Base-by-base conservation (phyloP, 1,284 basidiomycete genomes). In the Rhodotorula sp. region DNA sequence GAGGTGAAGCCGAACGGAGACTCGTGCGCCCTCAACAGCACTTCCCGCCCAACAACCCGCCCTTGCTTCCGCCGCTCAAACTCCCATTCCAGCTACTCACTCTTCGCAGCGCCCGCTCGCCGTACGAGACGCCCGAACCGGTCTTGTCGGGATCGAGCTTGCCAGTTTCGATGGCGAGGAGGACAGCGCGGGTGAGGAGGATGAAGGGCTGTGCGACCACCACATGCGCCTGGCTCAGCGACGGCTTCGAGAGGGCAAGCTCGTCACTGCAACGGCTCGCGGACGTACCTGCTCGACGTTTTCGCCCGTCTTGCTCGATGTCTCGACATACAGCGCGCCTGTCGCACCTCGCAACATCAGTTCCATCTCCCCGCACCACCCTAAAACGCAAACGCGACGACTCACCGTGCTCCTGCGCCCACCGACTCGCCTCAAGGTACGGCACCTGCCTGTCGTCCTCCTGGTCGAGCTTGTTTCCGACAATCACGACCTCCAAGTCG, bases 401-500 rank as follows among this genome's bases (percentile, higher is more conserved):
- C 81, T 69, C 58, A 92, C 92, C 90, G 79, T 98, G 92, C 80
- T 94, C 91, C 64, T 92, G 89, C 32, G 95, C 95, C 92, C 93
- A 99, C 78, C 86, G 85, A 78, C 90, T 92, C 13, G 92, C 95
- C 81, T 99, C 95, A 27, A 89, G 85, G 86, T 91, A 95, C 76
- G 94, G 91, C 30, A 99, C 94, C 80, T 98, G 90, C 62, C 95
- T 84, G 44, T 97, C 92, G 64, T 96, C 94, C 75, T 96, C 94
- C 72, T 88, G 85, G 79, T 99, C 95, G 20, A 90, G 87, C 83
- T 99, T 98, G 82, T 95, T 98, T 44, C 95, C 95, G 10, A 98
- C 94, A 6, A 99, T 82, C 6, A 97, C 92, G 0, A 89, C 88
- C 44, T 94, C 91, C 1, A 97, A 83, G 78, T 97, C 89, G 11